phyloP scores from a whole-genome alignment of 106 monocot species.

The Allium sativum region DNA sequence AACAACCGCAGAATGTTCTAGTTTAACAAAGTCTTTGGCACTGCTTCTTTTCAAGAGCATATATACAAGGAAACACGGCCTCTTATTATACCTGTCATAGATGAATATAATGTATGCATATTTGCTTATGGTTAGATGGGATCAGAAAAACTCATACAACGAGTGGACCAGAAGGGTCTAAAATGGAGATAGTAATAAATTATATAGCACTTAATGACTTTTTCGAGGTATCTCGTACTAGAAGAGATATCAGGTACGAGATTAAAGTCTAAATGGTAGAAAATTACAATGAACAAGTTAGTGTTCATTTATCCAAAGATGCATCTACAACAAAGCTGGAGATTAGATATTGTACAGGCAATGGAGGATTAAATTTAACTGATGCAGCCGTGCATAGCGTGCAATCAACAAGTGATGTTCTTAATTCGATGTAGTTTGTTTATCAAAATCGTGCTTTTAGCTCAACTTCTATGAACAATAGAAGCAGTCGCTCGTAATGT shows the following conservation, averaged over 20 bases:
- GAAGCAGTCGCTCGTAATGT: slow-evolving; percentile 94
- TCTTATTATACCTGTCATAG: slow-evolving; percentile 80
- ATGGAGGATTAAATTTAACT: slow-evolving; percentile 57
- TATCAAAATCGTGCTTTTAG: slow-evolving; percentile 55
- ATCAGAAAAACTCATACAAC: slow-evolving; percentile 89
- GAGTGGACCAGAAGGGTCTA: slow-evolving; percentile 47
- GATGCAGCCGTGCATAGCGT: slow-evolving; percentile 58
- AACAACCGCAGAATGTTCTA: slow-evolving; percentile 46
- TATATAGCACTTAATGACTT: slow-evolving; percentile 75
- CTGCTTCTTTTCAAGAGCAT: slow-evolving; percentile 61
- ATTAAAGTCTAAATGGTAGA: slow-evolving; percentile 90
- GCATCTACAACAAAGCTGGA: slow-evolving; percentile 52
- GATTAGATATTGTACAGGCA: slow-evolving; percentile 57
- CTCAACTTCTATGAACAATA: slow-evolving; percentile 68
- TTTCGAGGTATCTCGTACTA: slow-evolving; percentile 38
- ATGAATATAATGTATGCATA: slow-evolving; percentile 93
- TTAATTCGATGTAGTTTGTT: slow-evolving; percentile 66
- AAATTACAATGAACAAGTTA: slow-evolving; percentile 91
- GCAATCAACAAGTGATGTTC: slow-evolving; percentile 56
- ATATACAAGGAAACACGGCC: slow-evolving; percentile 65
- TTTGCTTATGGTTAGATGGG: slow-evolving; percentile 97
- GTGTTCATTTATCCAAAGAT: slow-evolving; percentile 75
- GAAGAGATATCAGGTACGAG: slow-evolving; percentile 61
- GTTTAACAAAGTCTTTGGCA: slow-evolving; percentile 81
- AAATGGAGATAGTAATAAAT: slow-evolving; percentile 52